phyloP scores from a whole-genome alignment of 768 basidiomycete species.

The Auricularia cornea region DNA sequence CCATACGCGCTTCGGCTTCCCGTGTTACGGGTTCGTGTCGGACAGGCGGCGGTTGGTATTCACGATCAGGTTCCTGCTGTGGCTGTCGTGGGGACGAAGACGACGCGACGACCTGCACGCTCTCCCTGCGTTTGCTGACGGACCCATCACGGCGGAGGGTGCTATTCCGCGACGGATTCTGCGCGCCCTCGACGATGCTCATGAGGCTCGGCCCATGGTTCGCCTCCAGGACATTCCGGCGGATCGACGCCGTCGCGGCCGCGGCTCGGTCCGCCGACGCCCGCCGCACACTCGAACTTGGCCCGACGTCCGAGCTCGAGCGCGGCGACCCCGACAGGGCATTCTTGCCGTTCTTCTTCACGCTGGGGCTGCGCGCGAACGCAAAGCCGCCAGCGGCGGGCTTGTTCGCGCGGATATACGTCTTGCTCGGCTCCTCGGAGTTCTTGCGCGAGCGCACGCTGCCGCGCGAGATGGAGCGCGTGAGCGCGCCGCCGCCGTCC shows the following conservation, averaged over 20 bases:
- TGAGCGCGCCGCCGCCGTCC: background rate
- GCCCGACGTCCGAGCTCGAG: background rate
- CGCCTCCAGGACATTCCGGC: conserved; percentile 1
- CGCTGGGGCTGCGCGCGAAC: background rate
- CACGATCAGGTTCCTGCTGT: background rate
- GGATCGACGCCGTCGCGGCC: background rate
- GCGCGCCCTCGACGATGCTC: conserved; percentile 60
- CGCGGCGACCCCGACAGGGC: conserved; percentile 29
- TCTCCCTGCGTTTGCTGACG: conserved; percentile 13
- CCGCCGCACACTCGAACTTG: background rate
- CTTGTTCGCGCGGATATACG: background rate
- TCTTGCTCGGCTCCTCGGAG: background rate
- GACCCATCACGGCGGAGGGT: conserved; percentile 14
- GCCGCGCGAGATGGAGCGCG: background rate
- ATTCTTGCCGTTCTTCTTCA: conserved; percentile 5
- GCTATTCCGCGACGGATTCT: conserved; percentile 25
- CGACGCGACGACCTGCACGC: conserved; percentile 35
- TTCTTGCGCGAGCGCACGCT: background rate
- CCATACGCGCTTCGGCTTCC: conserved; percentile 1
- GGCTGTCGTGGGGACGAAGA: conserved; percentile 29
- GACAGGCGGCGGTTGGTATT: background rate
- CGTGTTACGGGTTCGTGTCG: background rate
- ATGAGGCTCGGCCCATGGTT: conserved; percentile 38
- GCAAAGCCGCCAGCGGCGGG: background rate
- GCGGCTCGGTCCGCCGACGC: background rate